Evolutionary conservation across 176 grass and related monocot species (phyloP).

Genomic region (Aegilops bicornis): DNA sequence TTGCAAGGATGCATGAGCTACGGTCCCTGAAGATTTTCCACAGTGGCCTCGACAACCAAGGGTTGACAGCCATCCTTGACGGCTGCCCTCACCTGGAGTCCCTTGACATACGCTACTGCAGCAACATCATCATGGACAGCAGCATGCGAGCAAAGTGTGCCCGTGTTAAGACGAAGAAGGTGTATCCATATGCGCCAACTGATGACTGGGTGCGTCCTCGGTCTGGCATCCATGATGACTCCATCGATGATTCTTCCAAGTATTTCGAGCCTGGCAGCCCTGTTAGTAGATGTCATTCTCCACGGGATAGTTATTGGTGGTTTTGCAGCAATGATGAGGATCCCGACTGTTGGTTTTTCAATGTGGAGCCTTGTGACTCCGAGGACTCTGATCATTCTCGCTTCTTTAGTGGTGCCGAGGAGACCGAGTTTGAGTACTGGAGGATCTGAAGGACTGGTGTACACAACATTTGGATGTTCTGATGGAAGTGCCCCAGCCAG

Average conservation of each 20-base stretch:
- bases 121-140: neutral
- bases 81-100: neutral
- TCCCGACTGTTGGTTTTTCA: neutral
- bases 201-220: neutral
- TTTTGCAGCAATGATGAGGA: neutral
- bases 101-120: neutral
- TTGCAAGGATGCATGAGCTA: neutral
- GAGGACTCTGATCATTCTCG: neutral
- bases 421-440: neutral
- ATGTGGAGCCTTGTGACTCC: neutral
- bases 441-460: neutral
- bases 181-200: neutral
- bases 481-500: neutral
- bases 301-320: neutral
- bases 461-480: neutral
- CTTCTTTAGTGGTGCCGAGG: neutral
- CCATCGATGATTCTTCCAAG: neutral
- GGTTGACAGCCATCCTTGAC: neutral
- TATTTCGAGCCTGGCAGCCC: neutral
- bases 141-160: neutral
- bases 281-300: neutral
- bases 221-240: neutral
- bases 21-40: neutral
- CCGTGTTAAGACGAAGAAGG: neutral
- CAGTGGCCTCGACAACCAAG: neutral